Evolutionary conservation across 306 rosid species (phyloP), one percentile per base, ranked within the genome.

Genomic region (Cicer bijugum): DNA sequence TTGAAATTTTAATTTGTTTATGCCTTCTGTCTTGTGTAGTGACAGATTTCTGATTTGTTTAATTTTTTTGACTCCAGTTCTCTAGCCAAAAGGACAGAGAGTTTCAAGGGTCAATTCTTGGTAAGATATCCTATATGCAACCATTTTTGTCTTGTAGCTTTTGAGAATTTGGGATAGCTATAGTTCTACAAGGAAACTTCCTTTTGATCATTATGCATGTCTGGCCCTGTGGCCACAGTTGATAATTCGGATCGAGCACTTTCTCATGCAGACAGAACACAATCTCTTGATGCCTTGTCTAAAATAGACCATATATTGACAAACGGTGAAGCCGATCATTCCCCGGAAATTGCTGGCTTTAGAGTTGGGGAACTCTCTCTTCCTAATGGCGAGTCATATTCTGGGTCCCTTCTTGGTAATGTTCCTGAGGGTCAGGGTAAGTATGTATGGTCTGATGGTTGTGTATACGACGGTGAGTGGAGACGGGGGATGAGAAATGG

Each of bases 401-500:
- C 85, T 6, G 99, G 99, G 42, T 78, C 97, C 28, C 81, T 87
- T 84, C 89, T 86, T 14, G 99, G 93, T 19, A 88, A 88, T 86
- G 56, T 82, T 63, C 93, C 97, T 0, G 97, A 94, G 85, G 96
- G 97, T 7, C 80, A 7, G 6, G 99, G 99, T 78, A 88, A 78
- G 75, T 94, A 94, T 85, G 79, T 86, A 14, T 94, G 99, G 99
- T 77, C 89, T 37, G 97, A 91, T 84, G 93, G 96, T 69, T 91
- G 97, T 82, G 72, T 84, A 15, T 94, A 91, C 68, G 96, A 88
- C 51, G 99, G 99, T 35, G 99, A 87, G 84, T 94, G 99, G 99
- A 88, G 97, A 85, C 82, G 89, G 77, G 99, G 99, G 89, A 90
- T 91, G 93, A 91, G 88, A 82, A 87, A 90, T 72, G 99, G 96